Conservation (phyloP, 192 early-diverging fungal genomes). For the Diversispora eburnea region DNA sequence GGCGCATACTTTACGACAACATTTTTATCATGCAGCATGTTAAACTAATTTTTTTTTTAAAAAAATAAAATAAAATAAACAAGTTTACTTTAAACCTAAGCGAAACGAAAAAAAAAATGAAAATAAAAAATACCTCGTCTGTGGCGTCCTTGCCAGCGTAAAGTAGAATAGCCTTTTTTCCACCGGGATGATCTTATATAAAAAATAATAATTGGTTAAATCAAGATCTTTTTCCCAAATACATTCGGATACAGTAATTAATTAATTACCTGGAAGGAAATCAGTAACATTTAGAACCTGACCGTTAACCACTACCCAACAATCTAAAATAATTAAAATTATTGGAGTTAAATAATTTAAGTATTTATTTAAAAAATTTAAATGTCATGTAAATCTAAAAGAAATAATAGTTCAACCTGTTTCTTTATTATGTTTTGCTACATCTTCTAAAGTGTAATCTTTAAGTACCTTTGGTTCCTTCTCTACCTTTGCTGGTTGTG, state of each 20-base stretch:
- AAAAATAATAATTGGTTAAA: neutral
- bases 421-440: conserved; percentile 59
- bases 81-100: neutral
- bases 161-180: conserved; percentile 80
- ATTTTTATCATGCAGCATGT: too few species aligned
- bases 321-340: neutral
- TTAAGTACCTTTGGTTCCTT: conserved; percentile 7
- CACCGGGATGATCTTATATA: conserved; percentile 68
- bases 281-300: conserved; percentile 73
- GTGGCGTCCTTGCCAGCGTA: conserved; percentile 84
- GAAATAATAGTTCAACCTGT: conserved; percentile 53
- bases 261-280: conserved; percentile 51
- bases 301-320: conserved; percentile 70
- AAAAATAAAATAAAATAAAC: too few species aligned
- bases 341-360: neutral
- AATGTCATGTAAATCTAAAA: neutral
- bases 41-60: too few species aligned
- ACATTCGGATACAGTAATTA: neutral
- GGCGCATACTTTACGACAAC: too few species aligned
- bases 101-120: neutral
- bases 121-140: conserved; percentile 57
- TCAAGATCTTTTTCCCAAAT: neutral
- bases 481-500: conserved; percentile 32
- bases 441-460: conserved; percentile 68
- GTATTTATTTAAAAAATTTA: neutral